Percentiles rank a stretch among this genome's conserved stretches.
Evolutionary conservation across 495 filamentous ascomycete genomes (phyloP).

Genomic region (Pyronema omphalodes): DNA sequence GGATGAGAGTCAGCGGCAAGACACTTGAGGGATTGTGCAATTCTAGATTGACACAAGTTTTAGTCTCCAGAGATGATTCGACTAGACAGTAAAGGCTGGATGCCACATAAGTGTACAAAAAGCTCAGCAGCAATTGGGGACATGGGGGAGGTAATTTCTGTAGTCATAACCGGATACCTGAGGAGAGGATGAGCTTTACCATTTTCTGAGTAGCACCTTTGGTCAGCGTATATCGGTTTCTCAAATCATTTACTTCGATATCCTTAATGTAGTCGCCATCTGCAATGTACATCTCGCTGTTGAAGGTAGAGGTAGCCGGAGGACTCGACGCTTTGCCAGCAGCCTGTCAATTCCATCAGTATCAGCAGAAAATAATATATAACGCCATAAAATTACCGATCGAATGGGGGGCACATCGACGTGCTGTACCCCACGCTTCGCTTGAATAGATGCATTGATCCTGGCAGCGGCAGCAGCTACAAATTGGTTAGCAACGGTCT

Average conservation of each 20-base stretch:
- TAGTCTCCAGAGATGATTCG: constrained; percentile 31
- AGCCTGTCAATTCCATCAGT: constrained; percentile 23
- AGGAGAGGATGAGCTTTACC: constrained; percentile 47
- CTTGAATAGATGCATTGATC: constrained; percentile 84
- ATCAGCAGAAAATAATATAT: not conserved
- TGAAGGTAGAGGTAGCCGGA: constrained; percentile 40
- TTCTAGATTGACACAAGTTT: constrained; percentile 42
- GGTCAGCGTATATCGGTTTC: constrained; percentile 92
- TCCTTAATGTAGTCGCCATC: constrained; percentile 96
- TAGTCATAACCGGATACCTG: not conserved
- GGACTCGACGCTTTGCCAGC: constrained; percentile 31
- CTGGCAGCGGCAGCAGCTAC: constrained; percentile 77
- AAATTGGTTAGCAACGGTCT: constrained; percentile 1
- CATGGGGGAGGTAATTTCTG: constrained; percentile 11
- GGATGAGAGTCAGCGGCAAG: constrained; percentile 66
- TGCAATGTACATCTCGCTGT: constrained; percentile 76
- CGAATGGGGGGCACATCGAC: constrained; percentile 78
- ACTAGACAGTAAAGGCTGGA: not conserved
- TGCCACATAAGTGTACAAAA: constrained; percentile 12
- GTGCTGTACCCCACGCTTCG: constrained; percentile 83
- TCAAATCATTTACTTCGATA: constrained; percentile 94
- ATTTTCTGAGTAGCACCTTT: constrained; percentile 97
- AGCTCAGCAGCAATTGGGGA: constrained; percentile 21
- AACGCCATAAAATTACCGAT: constrained; percentile 2
- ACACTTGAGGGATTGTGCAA: constrained; percentile 59